Percentiles rank a stretch among this genome's conserved stretches.
Conservation (phyloP, 2,329 filamentous ascomycete species). For the Dothideomycetes sp. region DNA sequence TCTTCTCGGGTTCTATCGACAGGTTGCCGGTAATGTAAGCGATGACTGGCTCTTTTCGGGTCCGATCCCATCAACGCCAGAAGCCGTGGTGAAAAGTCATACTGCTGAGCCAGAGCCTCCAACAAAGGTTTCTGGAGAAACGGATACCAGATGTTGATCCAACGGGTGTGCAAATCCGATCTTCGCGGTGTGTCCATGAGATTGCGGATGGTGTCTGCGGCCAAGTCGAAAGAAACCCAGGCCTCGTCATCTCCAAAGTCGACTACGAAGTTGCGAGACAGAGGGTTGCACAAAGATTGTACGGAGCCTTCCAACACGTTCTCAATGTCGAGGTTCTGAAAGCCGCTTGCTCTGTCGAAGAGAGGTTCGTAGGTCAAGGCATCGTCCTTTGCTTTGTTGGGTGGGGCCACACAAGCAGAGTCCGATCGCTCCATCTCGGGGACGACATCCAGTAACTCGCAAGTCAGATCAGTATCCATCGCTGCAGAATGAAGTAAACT, state of each 20-base stretch:
- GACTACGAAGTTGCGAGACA: conserved; percentile 53
- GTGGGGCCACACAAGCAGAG: conserved; percentile 1
- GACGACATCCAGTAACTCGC: conserved; percentile 1
- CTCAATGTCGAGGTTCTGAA: conserved; percentile 46
- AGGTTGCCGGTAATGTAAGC: conserved; percentile 16
- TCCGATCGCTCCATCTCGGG: conserved; percentile 8
- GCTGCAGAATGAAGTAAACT: too few relatives aligned
- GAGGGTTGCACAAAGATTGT: conserved; percentile 30
- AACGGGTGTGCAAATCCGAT: conserved; percentile 49
- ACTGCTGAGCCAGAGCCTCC: conserved; percentile 49
- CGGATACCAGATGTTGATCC: conserved; percentile 70
- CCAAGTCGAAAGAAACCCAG: conserved; percentile 48
- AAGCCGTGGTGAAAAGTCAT: conserved; percentile 60
- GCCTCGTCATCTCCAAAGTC: conserved; percentile 52
- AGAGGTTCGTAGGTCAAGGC: conserved; percentile 6
- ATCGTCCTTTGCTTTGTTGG: conserved; percentile 4
- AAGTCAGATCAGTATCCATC: too few relatives aligned
- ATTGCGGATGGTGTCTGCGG: conserved; percentile 31
- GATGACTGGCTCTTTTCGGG: conserved; percentile 28
- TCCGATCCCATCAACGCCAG: conserved; percentile 54
- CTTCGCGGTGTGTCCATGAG: conserved; percentile 37
- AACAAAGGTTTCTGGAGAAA: conserved; percentile 50
- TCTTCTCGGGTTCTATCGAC: conserved; percentile 1
- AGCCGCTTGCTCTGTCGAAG: conserved; percentile 20
- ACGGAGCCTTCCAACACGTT: conserved; percentile 39